Evolutionary conservation across 352 stramenopile species (phyloP).

Genomic region (Phytopythium vexans): DNA sequence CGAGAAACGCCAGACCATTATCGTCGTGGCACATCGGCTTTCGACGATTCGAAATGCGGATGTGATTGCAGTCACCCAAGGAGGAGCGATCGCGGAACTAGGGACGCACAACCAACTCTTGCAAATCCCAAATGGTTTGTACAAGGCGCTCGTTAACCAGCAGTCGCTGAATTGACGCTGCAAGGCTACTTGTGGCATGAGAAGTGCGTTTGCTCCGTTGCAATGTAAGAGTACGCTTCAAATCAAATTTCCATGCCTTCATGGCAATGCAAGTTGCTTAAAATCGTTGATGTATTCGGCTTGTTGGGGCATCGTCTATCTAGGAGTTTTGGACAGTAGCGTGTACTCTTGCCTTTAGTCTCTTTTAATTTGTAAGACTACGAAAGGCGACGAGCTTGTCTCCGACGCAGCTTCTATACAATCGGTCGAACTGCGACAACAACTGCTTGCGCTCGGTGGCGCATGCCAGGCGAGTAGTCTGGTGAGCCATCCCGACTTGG

Average conservation of each 20-base stretch:
- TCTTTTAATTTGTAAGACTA: neutral
- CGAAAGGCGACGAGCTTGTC: neutral
- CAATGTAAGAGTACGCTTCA: too few species aligned
- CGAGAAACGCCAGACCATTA: conserved; percentile 76
- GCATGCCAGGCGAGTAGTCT: neutral
- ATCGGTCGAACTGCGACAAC: neutral
- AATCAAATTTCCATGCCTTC: too few species aligned
- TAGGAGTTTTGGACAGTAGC: too few species aligned
- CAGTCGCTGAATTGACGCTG: too few species aligned
- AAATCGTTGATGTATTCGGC: too few species aligned
- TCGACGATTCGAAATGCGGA: conserved; percentile 91
- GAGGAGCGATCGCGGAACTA: conserved; percentile 81
- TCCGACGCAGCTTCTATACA: conserved; percentile 1
- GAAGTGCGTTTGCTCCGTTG: too few species aligned
- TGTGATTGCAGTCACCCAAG: conserved; percentile 88
- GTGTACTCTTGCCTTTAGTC: neutral
- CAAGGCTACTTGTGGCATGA: too few species aligned
- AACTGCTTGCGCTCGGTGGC: neutral
- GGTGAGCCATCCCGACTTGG: neutral
- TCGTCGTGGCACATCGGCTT: conserved; percentile 97
- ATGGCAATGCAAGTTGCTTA: too few species aligned
- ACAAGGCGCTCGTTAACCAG: too few species aligned
- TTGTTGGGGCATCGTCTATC: too few species aligned
- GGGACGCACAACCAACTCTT: conserved; percentile 82
- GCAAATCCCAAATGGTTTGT: conserved; percentile 22